phyloP scores from a whole-genome alignment of 2,329 filamentous ascomycete species.

The Colletotrichum trifolii region DNA sequence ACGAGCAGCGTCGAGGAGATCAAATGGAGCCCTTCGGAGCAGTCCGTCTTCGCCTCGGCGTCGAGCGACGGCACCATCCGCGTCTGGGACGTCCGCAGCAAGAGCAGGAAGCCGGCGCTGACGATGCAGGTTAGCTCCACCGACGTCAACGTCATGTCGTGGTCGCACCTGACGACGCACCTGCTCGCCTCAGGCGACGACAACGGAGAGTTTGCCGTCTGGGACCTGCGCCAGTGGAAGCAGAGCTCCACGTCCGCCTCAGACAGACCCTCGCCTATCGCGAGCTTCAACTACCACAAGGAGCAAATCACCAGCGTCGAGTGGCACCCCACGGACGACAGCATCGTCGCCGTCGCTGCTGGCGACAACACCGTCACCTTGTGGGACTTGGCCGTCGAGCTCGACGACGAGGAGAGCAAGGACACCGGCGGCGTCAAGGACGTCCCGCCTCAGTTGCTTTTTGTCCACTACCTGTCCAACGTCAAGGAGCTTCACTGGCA shows the following conservation, averaged over 20 bases:
- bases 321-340: slow-evolving; percentile 98
- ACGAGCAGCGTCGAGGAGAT: slow-evolving; percentile 89
- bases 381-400: slow-evolving; percentile 96
- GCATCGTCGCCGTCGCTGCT: slow-evolving; percentile 90
- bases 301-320: slow-evolving; percentile 96
- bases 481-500: slow-evolving; percentile 99
- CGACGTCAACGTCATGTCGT: slow-evolving; percentile 97
- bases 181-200: slow-evolving; percentile 93
- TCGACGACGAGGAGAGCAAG: slow-evolving; percentile 96
- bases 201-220: slow-evolving; percentile 93
- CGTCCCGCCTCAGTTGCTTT: slow-evolving; percentile 92
- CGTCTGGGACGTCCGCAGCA: slow-evolving; percentile 94
- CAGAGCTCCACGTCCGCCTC: slow-evolving; percentile 58
- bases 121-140: slow-evolving; percentile 84
- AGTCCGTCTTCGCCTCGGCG: slow-evolving; percentile 92
- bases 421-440: slow-evolving; percentile 89
- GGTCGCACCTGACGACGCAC: slow-evolving; percentile 89
- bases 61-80: slow-evolving; percentile 95
- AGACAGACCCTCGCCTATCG: slow-evolving; percentile 81
- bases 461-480: slow-evolving; percentile 95
- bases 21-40: slow-evolving; percentile 95
- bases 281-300: slow-evolving; percentile 93
- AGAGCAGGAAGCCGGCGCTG: slow-evolving; percentile 88
- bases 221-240: slow-evolving; percentile 97
- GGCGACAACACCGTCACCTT: slow-evolving; percentile 94